Evolutionary conservation across 768 basidiomycete species (phyloP), one percentile per base, ranked within the genome.

Genomic region (Tricholoma bakamatsutake): DNA sequence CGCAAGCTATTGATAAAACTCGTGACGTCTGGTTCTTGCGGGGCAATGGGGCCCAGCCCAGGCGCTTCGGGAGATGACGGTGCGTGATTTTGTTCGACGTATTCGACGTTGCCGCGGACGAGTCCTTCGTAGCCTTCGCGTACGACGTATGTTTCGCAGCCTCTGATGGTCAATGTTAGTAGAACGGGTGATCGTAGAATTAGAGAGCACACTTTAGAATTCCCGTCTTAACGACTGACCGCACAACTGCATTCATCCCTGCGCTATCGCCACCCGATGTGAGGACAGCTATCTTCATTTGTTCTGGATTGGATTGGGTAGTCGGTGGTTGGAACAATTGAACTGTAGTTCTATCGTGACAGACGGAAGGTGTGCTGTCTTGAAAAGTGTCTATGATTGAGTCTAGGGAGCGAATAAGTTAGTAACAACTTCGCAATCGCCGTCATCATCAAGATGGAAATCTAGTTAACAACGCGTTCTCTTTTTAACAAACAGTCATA

Each of bases 121-220:
- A 98, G 86, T 21, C 97, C 97, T 68, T 98, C 95, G 76, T 98
- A 99, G 37, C 97, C 97, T 73, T 99, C 97, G 35, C 97, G 90
- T 57, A 99, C 91, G 59, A 98, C 85, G 80, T 86, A 99, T 12
- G 90, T 87, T 69, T 98, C 92, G 70, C 94, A 98, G 34, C 93
- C 95, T 73, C 97, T 96, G 64, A 13, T 3, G 21, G 46, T 31
- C 46, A 35, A 45, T 53, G 57, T 43, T 39, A 39, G 18, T 31
- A 21, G 9, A 27, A 37, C n/a, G 17, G 35, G 21, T 42, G 53
- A 27, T 30, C 13, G 37, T 21, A 53, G 47, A 35, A 46, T 50
- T 47, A 21, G 17, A 27, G 39, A 35, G 72, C 83, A 61, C 66
- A 94, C 94, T 88, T 87, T 59, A 93, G 78, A 61, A 99, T 97